These are phyloP conservation scores for Pyracantha coccinea DNA, from an alignment of 331 rosid genomes.

Conservation along the genomic window DNA sequence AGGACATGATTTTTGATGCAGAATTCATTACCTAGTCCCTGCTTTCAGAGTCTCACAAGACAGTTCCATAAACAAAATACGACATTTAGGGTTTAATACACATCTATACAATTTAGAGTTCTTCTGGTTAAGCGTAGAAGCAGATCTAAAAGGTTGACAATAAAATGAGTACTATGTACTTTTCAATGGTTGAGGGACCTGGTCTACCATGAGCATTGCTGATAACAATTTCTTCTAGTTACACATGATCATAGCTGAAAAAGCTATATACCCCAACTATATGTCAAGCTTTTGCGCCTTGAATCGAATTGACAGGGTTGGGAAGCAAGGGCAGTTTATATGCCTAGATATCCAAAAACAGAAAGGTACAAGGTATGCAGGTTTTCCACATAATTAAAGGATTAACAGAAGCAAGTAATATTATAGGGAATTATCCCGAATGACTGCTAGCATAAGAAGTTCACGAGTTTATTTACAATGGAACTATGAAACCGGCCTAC, in stretches of 20 bases:
- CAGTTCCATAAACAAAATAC: too few relatives aligned
- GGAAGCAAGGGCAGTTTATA: not conserved
- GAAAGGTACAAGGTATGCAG: not conserved
- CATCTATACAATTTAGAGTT: not conserved
- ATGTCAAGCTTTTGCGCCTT: not conserved
- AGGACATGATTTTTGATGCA: too few relatives aligned
- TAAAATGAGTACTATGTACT: not conserved
- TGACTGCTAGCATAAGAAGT: constrained; percentile 1
- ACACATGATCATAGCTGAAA: not conserved
- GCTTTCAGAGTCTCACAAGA: too few relatives aligned
- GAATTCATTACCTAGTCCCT: too few relatives aligned
- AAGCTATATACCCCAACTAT: not conserved
- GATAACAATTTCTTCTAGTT: not conserved
- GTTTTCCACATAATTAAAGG: not conserved
- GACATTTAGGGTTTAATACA: too few relatives aligned
- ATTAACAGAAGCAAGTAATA: not conserved
- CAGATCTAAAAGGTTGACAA: not conserved
- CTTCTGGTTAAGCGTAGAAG: not conserved
- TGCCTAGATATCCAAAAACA: not conserved
- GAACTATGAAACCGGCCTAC: constrained; percentile 9
- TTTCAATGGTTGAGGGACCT: not conserved
- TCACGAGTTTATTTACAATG: constrained; percentile 19
- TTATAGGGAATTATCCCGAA: not conserved
- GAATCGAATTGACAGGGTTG: not conserved
- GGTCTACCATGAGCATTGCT: not conserved